phyloP scores from a whole-genome alignment of 2,329 filamentous ascomycete species.

The Cladosporium cucumerinum region DNA sequence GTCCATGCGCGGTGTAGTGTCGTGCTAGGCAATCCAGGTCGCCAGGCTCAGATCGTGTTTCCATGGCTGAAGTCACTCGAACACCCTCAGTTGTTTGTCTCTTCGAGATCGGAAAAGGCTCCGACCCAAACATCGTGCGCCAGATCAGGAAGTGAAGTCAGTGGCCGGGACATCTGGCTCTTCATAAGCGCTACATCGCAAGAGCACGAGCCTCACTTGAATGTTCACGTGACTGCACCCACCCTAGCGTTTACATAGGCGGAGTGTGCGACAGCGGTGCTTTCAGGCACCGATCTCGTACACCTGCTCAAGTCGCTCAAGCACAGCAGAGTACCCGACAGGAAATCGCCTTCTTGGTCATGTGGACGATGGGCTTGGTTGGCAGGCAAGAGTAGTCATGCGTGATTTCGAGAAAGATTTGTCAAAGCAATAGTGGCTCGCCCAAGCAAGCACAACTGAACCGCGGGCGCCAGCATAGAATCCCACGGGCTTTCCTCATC shows the following conservation, averaged over 20 bases:
- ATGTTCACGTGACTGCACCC: neutral
- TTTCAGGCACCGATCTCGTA: neutral
- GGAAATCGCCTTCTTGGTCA: neutral
- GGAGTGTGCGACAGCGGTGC: neutral
- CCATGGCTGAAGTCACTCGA: neutral
- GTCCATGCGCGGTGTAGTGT: neutral
- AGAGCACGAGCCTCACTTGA: neutral
- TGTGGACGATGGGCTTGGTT: neutral
- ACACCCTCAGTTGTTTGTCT: neutral
- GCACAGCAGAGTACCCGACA: neutral
- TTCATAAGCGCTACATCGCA: neutral
- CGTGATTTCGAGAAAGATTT: neutral
- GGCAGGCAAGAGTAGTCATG: neutral
- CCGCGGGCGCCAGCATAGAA: neutral
- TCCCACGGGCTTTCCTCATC: neutral
- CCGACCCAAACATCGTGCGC: neutral
- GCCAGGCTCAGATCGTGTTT: conserved; percentile 2
- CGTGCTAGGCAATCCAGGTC: neutral
- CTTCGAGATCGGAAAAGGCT: neutral
- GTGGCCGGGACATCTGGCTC: neutral
- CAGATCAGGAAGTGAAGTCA: neutral
- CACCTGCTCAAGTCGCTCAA: neutral
- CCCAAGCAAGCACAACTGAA: neutral
- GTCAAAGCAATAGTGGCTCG: neutral
- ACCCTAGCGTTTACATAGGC: neutral